phyloP scores from a whole-genome alignment of 2,329 filamentous ascomycete species.

The Emericellopsis atlantica region DNA sequence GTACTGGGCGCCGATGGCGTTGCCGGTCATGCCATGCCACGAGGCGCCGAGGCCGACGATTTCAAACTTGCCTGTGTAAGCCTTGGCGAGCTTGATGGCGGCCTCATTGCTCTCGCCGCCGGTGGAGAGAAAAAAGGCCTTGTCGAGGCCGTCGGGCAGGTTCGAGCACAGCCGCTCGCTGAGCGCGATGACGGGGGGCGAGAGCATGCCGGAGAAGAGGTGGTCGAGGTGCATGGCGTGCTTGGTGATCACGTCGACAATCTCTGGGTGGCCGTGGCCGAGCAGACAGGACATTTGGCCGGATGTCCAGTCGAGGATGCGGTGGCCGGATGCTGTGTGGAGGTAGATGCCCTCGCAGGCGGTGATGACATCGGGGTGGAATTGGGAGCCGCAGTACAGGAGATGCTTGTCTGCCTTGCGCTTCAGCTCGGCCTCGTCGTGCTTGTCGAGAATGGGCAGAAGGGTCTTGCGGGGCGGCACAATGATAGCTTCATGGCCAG shows the following conservation, averaged over 20 bases:
- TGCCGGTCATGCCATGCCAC: slow-evolving; percentile 49
- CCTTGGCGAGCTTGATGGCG: slow-evolving; percentile 52
- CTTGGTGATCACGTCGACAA: slow-evolving; percentile 36
- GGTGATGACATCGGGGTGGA: slow-evolving; percentile 23
- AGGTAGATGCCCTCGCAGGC: slow-evolving; percentile 29
- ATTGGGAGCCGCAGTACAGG: slow-evolving; percentile 12
- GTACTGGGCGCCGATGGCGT: slow-evolving; percentile 40
- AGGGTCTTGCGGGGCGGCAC: slow-evolving; percentile 3
- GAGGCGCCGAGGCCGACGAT: slow-evolving; percentile 45
- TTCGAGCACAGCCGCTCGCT: slow-evolving; percentile 34
- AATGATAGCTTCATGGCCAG: neutral
- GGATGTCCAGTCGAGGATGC: slow-evolving; percentile 45
- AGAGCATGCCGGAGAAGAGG: slow-evolving; percentile 46
- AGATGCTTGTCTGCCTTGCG: slow-evolving; percentile 11
- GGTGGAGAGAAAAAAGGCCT: slow-evolving; percentile 45
- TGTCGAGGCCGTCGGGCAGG: slow-evolving; percentile 35
- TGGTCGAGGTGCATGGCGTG: slow-evolving; percentile 42
- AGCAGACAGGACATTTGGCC: slow-evolving; percentile 48
- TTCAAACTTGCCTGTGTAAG: slow-evolving; percentile 52
- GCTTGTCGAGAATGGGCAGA: slow-evolving; percentile 9
- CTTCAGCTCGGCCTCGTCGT: slow-evolving; percentile 9
- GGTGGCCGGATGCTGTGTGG: slow-evolving; percentile 28
- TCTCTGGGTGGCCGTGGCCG: slow-evolving; percentile 44
- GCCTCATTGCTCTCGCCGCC: slow-evolving; percentile 47
- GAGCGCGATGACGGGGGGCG: slow-evolving; percentile 41